Base-by-base conservation (phyloP, 305 asterid species). In the Fraxinus velutina region DNA sequence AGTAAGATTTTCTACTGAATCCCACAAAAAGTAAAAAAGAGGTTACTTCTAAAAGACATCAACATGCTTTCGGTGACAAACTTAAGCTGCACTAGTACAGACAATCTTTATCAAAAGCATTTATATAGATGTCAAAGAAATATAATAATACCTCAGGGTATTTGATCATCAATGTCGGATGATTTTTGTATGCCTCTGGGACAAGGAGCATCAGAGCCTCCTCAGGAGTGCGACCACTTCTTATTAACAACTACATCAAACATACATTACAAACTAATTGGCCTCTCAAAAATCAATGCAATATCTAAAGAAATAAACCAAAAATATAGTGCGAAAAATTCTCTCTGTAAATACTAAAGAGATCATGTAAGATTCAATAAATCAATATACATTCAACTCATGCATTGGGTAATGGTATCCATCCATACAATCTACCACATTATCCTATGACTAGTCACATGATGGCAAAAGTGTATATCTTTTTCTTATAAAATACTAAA, bases 181-280 rank as follows among this genome's bases (percentile, higher is more conserved):
- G 99, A 77, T 94, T 94, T 80, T 96, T 95, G 92, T 96, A 94
- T 50, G 97, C 99, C 93, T 96, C 98, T 24, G 99, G 99, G 81
- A 96, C 98, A 60, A 96, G 98, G 86, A 96, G 93, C 99, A 96
- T 93, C 86, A 96, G 86, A 77, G 99, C 92, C 90, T 94, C 99
- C 92, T 93, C 98, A 1, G 99, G 97, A 85, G 87, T 52, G 34
- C 99, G 99, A 6, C 98, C 99, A 71, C 97, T 92, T 91, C 99
- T 94, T 80, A 96, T 94, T 87, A 96, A 85, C 88, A 96, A 84
- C 98, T 96, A 86, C 76, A 82, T 72, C 80, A 39, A 84, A 83
- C 36, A 75, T 70, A 87, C 47, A 80, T 76, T 29, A 82, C 73
- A 86, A 78, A 83, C 79, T 15, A 55, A 84, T 81, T 60, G 75